Evolutionary conservation across 768 basidiomycete species (phyloP), one percentile per base, ranked within the genome.

Genomic region (Symmetrospora coprosmae): DNA sequence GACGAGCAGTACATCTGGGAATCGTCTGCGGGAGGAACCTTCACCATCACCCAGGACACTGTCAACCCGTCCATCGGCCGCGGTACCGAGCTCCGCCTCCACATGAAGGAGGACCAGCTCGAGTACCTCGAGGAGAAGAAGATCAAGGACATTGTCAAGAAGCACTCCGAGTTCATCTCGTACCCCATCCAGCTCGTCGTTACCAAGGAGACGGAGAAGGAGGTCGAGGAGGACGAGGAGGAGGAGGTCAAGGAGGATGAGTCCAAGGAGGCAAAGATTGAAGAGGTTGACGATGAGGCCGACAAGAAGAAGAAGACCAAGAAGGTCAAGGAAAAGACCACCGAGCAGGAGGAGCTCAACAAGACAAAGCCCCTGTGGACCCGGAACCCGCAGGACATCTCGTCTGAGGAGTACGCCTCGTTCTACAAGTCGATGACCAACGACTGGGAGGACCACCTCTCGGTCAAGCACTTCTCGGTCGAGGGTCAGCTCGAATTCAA

Each of bases 1-100:
- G 92, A 97, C 73, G 94, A 97, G 77, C 92, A 97, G 76, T 97
- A 99, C 78, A 90, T 99, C 75, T 99, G 92, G 94, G 92, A 99
- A 80, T 99, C 92, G n/a, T 85, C 94, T 65, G 92, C 92, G 31
- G 94, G 92, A 72, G 94, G 92, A 59, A 99, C 92, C 51, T 99
- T 97, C 79, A 97, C 94, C 71, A 94, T 99, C 77, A 94, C 91
- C 48, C 84, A 77, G 61, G 92, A 97, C 74, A 86, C 82, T 63
- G 76, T 84, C 73, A 91, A 91, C 78, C 82, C 85, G 23, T 80
- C 86, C 66, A 80, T 99, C 59, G 87, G 86, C 60, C 91, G 94
- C 72, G 92, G 94, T 76, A 84, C 86, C 48, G 87, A 92, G 75
- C 81, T 92, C 69, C 83, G 83, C 66, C 83, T 92, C 63, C 87